A percentile compares a stretch with the other conserved stretches of the same genome.
Conservation (phyloP, 805 yeast genomes). For the Sugiyamaella smithiae region DNA sequence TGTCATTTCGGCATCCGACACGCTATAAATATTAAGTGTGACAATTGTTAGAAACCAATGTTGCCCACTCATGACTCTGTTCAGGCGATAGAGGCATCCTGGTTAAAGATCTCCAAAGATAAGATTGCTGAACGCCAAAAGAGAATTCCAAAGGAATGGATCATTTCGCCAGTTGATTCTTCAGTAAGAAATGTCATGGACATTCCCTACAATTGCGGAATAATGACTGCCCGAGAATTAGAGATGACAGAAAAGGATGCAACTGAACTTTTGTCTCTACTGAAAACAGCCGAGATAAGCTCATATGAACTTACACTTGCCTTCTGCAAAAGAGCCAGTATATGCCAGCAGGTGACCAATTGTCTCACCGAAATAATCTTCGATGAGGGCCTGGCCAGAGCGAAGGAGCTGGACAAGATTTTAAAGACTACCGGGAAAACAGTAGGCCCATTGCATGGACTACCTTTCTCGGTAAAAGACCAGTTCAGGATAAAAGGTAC, state of each 20-base stretch:
- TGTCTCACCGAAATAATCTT: conserved; percentile 44
- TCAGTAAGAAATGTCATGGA: neutral
- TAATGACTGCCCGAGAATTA: neutral
- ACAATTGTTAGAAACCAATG: too few species aligned
- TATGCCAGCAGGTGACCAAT: conserved; percentile 53
- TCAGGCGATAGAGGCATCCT: neutral
- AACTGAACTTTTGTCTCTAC: neutral
- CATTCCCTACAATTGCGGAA: neutral
- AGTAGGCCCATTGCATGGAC: conserved; percentile 59
- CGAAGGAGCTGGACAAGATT: conserved; percentile 53
- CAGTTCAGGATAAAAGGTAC: conserved; percentile 50
- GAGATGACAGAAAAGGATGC: neutral
- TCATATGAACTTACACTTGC: conserved; percentile 47
- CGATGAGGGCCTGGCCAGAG: conserved; percentile 56
- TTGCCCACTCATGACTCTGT: neutral
- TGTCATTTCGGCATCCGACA: too few species aligned
- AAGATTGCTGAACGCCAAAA: neutral
- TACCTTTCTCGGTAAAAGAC: conserved; percentile 63
- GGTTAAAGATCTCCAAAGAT: neutral
- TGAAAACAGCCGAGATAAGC: neutral
- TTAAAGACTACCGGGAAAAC: conserved; percentile 44
- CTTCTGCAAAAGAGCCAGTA: conserved; percentile 55
- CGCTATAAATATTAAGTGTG: too few species aligned
- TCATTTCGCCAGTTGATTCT: neutral
- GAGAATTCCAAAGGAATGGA: neutral